Percentiles rank a stretch among this genome's conserved stretches.
These are phyloP conservation scores for Wickerhamomyces queroliae DNA, from an alignment of 805 yeast genomes.

Conservation along the genomic window DNA sequence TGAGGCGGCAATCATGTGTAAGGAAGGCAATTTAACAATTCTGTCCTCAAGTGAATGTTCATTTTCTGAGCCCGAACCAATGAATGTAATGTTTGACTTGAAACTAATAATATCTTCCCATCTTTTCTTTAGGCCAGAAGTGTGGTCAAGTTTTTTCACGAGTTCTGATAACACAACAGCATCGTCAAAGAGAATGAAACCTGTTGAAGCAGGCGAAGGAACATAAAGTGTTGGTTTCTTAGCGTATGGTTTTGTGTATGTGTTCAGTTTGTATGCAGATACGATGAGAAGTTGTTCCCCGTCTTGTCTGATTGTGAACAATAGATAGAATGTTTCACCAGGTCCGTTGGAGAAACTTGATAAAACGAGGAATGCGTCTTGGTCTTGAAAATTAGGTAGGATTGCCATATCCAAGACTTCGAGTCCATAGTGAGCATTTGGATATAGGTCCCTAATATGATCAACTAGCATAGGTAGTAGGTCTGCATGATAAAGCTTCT, in stretches of 20 bases:
- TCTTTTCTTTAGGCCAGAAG: constrained; percentile 32
- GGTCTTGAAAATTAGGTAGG: constrained; percentile 28
- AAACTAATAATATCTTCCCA: constrained; percentile 82
- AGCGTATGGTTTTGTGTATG: constrained; percentile 29
- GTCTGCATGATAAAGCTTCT: constrained; percentile 30
- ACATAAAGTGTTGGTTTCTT: constrained; percentile 44
- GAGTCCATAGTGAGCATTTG: constrained; percentile 45
- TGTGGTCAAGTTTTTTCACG: constrained; percentile 29
- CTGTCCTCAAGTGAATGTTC: constrained; percentile 18
- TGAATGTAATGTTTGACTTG: constrained; percentile 42
- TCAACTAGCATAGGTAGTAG: constrained; percentile 30
- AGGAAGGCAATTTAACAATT: constrained; percentile 33
- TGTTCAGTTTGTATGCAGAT: constrained; percentile 62
- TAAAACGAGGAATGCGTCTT: constrained; percentile 41
- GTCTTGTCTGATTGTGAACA: constrained; percentile 49
- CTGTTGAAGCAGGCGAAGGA: constrained; percentile 54
- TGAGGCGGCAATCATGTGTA: constrained; percentile 42
- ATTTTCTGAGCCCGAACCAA: constrained; percentile 56
- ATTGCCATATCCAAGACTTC: constrained; percentile 60
- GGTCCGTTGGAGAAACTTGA: constrained; percentile 26
- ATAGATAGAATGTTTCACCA: constrained; percentile 33
- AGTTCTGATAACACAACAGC: constrained; percentile 66
- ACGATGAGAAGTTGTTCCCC: constrained; percentile 45
- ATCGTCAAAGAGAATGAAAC: constrained; percentile 52
- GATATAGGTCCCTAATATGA: constrained; percentile 40